phyloP scores from a whole-genome alignment of 176 grass and related monocot genomes.

The Areca catechu region DNA sequence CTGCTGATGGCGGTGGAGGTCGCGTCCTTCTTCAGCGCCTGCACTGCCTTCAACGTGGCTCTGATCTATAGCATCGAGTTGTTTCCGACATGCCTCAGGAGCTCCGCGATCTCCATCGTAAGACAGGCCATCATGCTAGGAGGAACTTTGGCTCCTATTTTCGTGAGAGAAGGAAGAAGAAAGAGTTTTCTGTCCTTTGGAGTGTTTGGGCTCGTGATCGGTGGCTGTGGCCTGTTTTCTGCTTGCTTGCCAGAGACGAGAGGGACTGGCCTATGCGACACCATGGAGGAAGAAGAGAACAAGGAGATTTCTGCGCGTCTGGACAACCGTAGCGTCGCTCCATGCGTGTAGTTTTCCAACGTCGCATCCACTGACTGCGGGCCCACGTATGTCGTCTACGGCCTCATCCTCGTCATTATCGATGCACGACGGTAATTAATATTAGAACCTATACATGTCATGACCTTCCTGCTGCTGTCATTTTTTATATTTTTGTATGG shows the following conservation, averaged over 20 bases:
- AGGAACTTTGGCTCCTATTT: constrained; percentile 51
- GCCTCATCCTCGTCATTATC: no score
- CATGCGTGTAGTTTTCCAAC: no score
- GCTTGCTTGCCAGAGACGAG: constrained; percentile 65
- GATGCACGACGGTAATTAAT: no score
- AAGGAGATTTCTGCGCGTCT: constrained; percentile 34
- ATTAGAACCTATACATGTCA: no score
- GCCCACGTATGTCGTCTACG: no score
- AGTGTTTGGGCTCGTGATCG: constrained; percentile 55
- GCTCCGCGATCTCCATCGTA: constrained; percentile 61
- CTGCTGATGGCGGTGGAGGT: constrained; percentile 52
- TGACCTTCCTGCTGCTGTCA: no score
- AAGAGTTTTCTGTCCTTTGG: constrained; percentile 61
- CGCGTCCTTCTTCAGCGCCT: constrained; percentile 62
- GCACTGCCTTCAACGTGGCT: constrained; percentile 58
- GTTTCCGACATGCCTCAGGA: constrained; percentile 82
- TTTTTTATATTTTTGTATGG: no score
- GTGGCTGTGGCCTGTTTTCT: constrained; percentile 36
- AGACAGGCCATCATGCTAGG: constrained; percentile 63
- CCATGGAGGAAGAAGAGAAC: constrained; percentile 82
- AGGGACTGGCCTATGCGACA: constrained; percentile 63
- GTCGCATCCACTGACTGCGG: no score
- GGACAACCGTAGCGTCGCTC: no score
- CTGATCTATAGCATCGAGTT: constrained; percentile 78
- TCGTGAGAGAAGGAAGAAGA: constrained; percentile 56